A percentile compares a stretch with the other conserved stretches of the same genome.
phyloP scores from a whole-genome alignment of 495 filamentous ascomycete species.

The Neurospora pannonica region DNA sequence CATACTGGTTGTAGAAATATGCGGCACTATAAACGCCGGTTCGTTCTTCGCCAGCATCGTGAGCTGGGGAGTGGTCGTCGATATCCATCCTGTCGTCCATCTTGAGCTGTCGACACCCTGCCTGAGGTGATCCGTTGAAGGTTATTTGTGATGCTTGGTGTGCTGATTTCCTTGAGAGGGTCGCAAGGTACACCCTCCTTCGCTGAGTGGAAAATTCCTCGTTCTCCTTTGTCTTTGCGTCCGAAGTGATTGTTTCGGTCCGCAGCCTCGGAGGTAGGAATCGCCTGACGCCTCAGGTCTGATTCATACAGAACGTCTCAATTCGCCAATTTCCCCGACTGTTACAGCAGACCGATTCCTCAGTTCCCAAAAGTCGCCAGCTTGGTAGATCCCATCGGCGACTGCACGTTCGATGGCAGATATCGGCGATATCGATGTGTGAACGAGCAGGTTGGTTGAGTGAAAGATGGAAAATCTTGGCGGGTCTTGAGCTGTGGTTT shows the following conservation, averaged over 20 bases:
- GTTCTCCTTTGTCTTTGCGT: background rate
- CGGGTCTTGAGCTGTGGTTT: background rate
- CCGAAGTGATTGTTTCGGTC: background rate
- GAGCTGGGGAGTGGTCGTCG: slow-evolving; percentile 4
- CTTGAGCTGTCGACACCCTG: background rate
- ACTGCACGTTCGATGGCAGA: background rate
- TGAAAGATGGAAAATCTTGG: background rate
- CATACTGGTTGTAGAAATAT: slow-evolving; percentile 1
- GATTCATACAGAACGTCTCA: background rate
- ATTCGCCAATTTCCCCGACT: background rate
- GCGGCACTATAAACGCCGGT: background rate
- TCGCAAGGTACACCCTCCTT: background rate
- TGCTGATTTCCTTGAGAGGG: background rate
- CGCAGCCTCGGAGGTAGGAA: background rate
- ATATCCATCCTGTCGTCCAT: slow-evolving; percentile 17
- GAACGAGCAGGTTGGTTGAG: background rate
- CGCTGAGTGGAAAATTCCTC: background rate
- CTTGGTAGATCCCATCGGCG: background rate
- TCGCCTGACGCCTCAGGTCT: background rate
- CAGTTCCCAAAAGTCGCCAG: background rate
- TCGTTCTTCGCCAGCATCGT: background rate
- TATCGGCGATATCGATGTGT: background rate
- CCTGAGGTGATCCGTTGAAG: background rate
- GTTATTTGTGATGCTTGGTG: background rate
- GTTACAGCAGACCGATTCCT: background rate